Conservation (phyloP, 2,329 filamentous ascomycete genomes). For the Metarhizium sp. region DNA sequence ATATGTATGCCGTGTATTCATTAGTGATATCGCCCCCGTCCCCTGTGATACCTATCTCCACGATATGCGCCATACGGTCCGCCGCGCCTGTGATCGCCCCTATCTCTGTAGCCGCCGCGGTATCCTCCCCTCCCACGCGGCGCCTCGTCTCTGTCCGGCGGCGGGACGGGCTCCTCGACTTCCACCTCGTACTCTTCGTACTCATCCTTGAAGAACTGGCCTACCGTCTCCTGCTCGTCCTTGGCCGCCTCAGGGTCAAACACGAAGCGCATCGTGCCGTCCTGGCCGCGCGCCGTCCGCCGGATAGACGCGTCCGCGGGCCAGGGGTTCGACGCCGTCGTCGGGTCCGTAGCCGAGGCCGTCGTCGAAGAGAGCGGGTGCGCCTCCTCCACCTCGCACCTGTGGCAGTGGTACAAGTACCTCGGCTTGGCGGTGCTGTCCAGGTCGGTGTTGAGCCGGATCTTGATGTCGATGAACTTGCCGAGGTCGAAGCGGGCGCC, state of each 20-base stretch:
- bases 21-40: constrained; percentile 23
- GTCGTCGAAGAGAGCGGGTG: constrained; percentile 22
- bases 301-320: constrained; percentile 23
- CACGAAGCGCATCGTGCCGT: constrained; percentile 82
- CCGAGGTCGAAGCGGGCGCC: constrained; percentile 65
- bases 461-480: constrained; percentile 77
- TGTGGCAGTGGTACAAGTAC: constrained; percentile 51
- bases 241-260: constrained; percentile 70
- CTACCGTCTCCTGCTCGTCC: constrained; percentile 59
- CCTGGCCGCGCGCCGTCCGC: constrained; percentile 34
- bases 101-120: constrained; percentile 17
- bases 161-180: constrained; percentile 53
- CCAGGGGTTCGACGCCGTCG: constrained; percentile 26
- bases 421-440: constrained; percentile 53
- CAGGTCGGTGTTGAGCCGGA: constrained; percentile 74
- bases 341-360: constrained; percentile 5
- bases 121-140: constrained; percentile 7
- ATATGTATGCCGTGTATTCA: not conserved
- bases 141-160: constrained; percentile 11
- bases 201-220: constrained; percentile 61
- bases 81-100: constrained; percentile 22
- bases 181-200: constrained; percentile 72
- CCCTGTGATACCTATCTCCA: constrained; percentile 24
- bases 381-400: constrained; percentile 33
- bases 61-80: constrained; percentile 25